phyloP scores from a whole-genome alignment of 106 monocot species.

The Dendrobium catenatum region DNA sequence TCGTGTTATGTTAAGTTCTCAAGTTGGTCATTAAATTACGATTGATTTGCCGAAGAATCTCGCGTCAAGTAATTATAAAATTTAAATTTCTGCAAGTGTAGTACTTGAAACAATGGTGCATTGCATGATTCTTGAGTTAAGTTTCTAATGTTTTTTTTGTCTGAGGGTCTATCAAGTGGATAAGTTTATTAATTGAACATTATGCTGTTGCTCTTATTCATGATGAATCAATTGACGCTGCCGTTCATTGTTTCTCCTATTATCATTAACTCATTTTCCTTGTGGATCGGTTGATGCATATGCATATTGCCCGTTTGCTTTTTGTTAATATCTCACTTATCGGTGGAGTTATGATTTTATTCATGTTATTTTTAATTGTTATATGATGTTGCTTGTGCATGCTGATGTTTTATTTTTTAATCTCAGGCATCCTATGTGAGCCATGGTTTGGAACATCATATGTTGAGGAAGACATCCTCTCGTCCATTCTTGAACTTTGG shows the following conservation, averaged over 20 bases:
- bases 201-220: neutral
- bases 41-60: neutral
- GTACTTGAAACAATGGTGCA: neutral
- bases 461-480: slow-evolving; percentile 71
- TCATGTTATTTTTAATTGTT: neutral
- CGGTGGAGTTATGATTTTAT: slow-evolving; percentile 5
- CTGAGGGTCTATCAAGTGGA: neutral
- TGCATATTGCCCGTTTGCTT: neutral
- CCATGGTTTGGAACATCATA: slow-evolving; percentile 97
- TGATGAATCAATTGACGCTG: neutral
- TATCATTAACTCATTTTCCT: neutral
- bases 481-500: slow-evolving; percentile 63
- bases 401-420: neutral
- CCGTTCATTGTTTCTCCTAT: neutral
- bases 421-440: slow-evolving; percentile 61
- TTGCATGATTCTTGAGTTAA: neutral
- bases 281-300: neutral
- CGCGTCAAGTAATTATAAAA: neutral
- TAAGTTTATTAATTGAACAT: neutral
- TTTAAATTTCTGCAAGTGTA: neutral
- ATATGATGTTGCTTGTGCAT: neutral
- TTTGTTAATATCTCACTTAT: neutral
- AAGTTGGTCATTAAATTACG: neutral
- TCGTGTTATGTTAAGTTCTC: neutral
- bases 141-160: neutral